Evolutionary conservation across 2,329 filamentous ascomycete genomes (phyloP), one percentile per base, ranked within the genome.

Genomic region (Chaetomiaceae sp.): DNA sequence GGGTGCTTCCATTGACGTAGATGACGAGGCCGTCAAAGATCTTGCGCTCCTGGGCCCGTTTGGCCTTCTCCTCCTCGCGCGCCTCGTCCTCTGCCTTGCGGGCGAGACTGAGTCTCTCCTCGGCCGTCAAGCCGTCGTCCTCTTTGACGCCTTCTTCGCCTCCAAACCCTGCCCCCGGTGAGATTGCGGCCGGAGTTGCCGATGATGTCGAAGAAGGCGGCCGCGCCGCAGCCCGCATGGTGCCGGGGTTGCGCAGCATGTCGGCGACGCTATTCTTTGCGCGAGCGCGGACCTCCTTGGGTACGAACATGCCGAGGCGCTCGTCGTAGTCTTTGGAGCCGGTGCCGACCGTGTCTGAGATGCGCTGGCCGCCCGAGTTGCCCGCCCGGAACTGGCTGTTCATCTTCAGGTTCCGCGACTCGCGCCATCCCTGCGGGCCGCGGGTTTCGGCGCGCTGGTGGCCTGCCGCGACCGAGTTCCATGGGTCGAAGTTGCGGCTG

Each of bases 1-100:
- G 80, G 2, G 90, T 95, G 61, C 88, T 91, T 56, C 91, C 91
- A 69, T 96, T 96, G 69, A 96, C 80, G 71, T 92, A 94, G 63
- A 96, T 80, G 47, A 82, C 84, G 20, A 91, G 77, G 15, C 84
- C 82, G 40, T 80, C 71, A 66, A 96, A 91, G 49, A 95, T 79
- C 43, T 73, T 65, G 60, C 63, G 58, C 55, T 51, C 51, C 47
- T 69, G 58, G 20, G 39, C 37, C 22, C 34, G 55, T 58, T 44
- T 67, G 57, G 42, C 62, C 48, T 59, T 67, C 51, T 73, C 72
- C 69, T 74, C 80, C 53, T 71, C 72, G 14, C 25, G 29, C 6
- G 33, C 37, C 20, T 47, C 47, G n/a, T 66, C 62, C 54, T 61
- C 59, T 36, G 61, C 52, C 23, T 34, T 33, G 23, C 44, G 46